phyloP scores from a whole-genome alignment of 1,284 basidiomycete genomes.

The Apiotrichum gracile region DNA sequence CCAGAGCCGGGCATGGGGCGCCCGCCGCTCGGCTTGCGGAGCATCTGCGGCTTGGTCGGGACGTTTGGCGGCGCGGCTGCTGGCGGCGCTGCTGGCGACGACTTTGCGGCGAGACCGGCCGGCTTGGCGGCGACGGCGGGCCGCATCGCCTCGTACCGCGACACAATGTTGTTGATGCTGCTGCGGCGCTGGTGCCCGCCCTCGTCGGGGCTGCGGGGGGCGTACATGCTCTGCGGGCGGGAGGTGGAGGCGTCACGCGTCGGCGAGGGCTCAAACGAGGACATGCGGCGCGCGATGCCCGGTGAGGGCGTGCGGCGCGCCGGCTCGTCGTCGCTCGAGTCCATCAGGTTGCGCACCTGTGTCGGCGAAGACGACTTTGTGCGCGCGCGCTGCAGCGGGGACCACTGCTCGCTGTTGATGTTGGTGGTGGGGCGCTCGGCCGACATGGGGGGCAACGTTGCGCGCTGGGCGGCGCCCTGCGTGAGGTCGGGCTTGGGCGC shows the following conservation, averaged over 20 bases:
- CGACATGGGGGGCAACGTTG: constrained; percentile 9
- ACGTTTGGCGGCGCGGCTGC: constrained; percentile 17
- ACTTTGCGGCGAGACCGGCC: not conserved
- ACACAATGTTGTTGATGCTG: constrained; percentile 43
- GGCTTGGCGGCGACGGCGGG: not conserved
- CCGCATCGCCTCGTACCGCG: constrained; percentile 32
- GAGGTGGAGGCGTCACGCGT: not conserved
- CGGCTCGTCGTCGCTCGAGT: constrained; percentile 38
- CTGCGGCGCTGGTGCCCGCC: constrained; percentile 26
- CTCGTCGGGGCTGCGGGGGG: not conserved
- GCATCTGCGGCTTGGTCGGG: constrained; percentile 26
- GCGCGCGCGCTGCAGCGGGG: constrained; percentile 22
- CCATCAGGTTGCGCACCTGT: not conserved
- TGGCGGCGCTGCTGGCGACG: constrained; percentile 5
- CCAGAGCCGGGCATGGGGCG: not conserved
- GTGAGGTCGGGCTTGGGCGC: constrained; percentile 13
- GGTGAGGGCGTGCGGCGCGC: constrained; percentile 17
- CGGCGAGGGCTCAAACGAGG: constrained; percentile 4
- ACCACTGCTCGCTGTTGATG: constrained; percentile 35
- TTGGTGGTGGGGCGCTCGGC: constrained; percentile 18
- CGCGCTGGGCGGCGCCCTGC: constrained; percentile 16
- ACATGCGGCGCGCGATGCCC: constrained; percentile 5
- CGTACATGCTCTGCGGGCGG: constrained; percentile 8
- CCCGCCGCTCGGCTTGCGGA: constrained; percentile 19
- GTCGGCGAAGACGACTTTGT: constrained; percentile 4